Conservation (phyloP, 1,139 yeast genomes). For the Candida labiduridarum region DNA sequence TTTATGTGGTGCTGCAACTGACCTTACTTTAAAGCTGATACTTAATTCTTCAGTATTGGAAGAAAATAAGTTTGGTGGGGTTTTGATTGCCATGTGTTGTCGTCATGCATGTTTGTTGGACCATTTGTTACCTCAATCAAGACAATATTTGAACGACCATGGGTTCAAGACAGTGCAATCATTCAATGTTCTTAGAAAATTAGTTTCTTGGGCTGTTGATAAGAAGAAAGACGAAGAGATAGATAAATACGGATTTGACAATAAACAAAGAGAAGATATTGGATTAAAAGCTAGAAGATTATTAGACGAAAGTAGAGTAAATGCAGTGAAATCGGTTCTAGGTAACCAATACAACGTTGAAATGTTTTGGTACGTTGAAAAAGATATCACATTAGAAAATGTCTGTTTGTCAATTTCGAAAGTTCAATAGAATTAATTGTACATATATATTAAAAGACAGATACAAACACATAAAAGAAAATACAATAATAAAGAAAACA, state of each 20-base stretch:
- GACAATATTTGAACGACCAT: slow-evolving; percentile 34
- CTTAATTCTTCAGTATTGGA: slow-evolving; percentile 39
- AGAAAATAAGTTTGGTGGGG: slow-evolving; percentile 43
- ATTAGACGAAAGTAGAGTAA: slow-evolving; percentile 56
- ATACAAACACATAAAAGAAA: neutral
- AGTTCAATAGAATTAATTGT: neutral
- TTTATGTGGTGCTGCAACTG: slow-evolving; percentile 93
- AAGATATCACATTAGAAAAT: slow-evolving; percentile 69
- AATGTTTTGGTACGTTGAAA: slow-evolving; percentile 60
- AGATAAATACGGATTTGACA: slow-evolving; percentile 47
- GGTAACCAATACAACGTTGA: slow-evolving; percentile 39
- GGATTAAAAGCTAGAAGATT: slow-evolving; percentile 73
- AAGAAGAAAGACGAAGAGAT: slow-evolving; percentile 25
- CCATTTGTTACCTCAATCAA: slow-evolving; percentile 55
- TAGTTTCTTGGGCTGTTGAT: slow-evolving; percentile 83
- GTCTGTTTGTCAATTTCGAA: slow-evolving; percentile 46
- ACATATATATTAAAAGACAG: neutral
- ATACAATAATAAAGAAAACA: neutral
- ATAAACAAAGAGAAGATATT: slow-evolving; percentile 49
- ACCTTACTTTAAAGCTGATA: slow-evolving; percentile 72
- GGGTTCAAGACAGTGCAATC: slow-evolving; percentile 37
- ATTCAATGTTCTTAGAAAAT: slow-evolving; percentile 59
- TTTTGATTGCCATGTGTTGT: slow-evolving; percentile 91
- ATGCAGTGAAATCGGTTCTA: slow-evolving; percentile 44
- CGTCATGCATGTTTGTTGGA: slow-evolving; percentile 74